phyloP scores from a whole-genome alignment of 75 land plant species.

The Chamaecyparis obtusa region DNA sequence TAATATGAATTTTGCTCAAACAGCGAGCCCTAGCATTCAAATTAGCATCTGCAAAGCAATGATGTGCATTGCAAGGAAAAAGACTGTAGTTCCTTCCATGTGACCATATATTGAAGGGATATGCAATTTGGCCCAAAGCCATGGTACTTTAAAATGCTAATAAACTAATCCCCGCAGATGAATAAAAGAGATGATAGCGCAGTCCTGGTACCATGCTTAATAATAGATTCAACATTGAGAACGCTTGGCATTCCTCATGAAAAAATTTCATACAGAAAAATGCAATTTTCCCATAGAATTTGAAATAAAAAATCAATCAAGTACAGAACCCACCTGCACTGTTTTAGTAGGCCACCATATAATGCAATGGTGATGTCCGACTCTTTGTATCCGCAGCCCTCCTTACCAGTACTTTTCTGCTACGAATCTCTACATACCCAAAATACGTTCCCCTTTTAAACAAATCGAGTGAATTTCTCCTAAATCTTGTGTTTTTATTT shows the following conservation, averaged over 20 bases:
- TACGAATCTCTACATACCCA: neutral
- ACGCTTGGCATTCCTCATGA: neutral
- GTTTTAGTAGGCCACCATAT: neutral
- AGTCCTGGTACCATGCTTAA: neutral
- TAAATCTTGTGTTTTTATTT: too few species aligned
- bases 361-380: neutral
- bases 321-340: neutral
- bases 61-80: constrained; percentile 5
- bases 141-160: neutral
- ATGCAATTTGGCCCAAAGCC: constrained; percentile 7
- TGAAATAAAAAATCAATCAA: neutral
- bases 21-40: neutral
- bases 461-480: too few species aligned
- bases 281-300: neutral
- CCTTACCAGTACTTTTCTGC: too few species aligned
- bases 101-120: neutral
- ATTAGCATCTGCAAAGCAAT: neutral
- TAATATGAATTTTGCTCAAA: neutral
- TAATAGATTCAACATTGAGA: neutral
- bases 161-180: neutral
- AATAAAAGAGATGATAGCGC: neutral
- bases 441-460: too few species aligned
- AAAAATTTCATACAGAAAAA: neutral
- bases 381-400: too few species aligned
- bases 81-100: neutral